A percentile compares a stretch with the other conserved stretches of the same genome.
These are phyloP conservation scores for Clavariopsis aquatica DNA, from an alignment of 495 filamentous ascomycete genomes.

Conservation along the genomic window DNA sequence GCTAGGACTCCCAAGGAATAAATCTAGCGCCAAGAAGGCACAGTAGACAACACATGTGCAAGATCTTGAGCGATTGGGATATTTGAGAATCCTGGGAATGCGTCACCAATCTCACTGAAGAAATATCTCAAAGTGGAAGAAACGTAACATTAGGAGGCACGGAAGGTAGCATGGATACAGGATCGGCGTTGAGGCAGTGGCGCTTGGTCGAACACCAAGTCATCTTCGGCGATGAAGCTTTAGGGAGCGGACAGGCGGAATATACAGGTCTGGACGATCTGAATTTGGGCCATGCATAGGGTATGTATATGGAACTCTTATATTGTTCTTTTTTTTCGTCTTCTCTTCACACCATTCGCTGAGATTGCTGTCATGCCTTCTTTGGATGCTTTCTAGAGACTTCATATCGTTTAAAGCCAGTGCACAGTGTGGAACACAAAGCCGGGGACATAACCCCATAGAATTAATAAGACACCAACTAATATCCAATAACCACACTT, in stretches of 20 bases:
- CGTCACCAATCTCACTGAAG: background rate
- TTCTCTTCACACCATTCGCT: too few species aligned
- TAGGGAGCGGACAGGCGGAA: background rate
- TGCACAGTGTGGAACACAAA: too few species aligned
- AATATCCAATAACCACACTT: too few species aligned
- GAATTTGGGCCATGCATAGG: background rate
- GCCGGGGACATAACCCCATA: too few species aligned
- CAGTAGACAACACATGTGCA: constrained; percentile 23
- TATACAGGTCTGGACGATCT: background rate
- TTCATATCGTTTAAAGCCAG: too few species aligned
- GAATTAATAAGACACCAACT: too few species aligned
- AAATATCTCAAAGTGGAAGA: background rate
- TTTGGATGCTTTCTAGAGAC: too few species aligned
- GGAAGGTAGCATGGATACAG: background rate
- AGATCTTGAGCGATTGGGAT: background rate
- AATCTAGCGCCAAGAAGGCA: constrained; percentile 25
- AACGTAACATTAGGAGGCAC: background rate
- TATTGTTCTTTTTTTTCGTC: background rate
- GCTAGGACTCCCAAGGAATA: constrained; percentile 48
- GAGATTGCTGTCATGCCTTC: too few species aligned
- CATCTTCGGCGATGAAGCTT: background rate
- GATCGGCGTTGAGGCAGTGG: too few species aligned
- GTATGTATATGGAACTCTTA: background rate
- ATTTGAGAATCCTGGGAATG: background rate
- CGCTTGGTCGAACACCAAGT: background rate